Base-by-base conservation (phyloP, 257 asterid genomes). In the Haberlea rhodopensis region DNA sequence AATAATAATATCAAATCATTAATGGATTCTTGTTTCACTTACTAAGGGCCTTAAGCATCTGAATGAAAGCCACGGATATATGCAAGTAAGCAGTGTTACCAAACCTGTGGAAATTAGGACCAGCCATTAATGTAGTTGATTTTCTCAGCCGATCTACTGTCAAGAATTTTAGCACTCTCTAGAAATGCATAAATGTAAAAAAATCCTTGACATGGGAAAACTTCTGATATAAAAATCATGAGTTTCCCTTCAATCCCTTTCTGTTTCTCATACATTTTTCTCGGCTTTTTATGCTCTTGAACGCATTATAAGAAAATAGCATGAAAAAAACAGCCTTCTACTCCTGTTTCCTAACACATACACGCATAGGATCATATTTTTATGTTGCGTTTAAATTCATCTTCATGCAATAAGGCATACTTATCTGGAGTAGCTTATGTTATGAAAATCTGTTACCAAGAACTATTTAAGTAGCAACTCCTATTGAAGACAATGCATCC, bases 11-110 rank as follows among this genome's bases (percentile, higher is more conserved):
- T 55, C 20, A 19, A 22, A 60, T 25, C 3, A 57, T 22, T 25
- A 57, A 18, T 18, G 57, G 29, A 18, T 57, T 21, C 53, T 57
- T 40, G 26, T 46, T 27, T 60, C 51, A 75, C 92, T 55, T 84
- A 87, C 95, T 87, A 49, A 87, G 83, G 77, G 95, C 89, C 78
- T 85, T 87, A 57, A 87, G 95, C 95, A 87, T 87, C 81, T 87
- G 95, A 82, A 87, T 87, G 88, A 87, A 87, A 57, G 95, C 92
- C 27, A 87, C 95, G 10, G 95, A 87, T 48, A 87, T 87, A 71
- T 80, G 84, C 76, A 87, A 75, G 79, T 84, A 87, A 23, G 95
- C 95, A 1, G 95, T 87, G 78, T 87, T 87, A 72, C 95, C 95
- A 78, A 87, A 87, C 95, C 95, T 87, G 85, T 60, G 66, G 53